Percentiles rank a stretch among this genome's conserved stretches.
phyloP scores from a whole-genome alignment of 768 basidiomycete genomes.

The Naganishia kalamii region DNA sequence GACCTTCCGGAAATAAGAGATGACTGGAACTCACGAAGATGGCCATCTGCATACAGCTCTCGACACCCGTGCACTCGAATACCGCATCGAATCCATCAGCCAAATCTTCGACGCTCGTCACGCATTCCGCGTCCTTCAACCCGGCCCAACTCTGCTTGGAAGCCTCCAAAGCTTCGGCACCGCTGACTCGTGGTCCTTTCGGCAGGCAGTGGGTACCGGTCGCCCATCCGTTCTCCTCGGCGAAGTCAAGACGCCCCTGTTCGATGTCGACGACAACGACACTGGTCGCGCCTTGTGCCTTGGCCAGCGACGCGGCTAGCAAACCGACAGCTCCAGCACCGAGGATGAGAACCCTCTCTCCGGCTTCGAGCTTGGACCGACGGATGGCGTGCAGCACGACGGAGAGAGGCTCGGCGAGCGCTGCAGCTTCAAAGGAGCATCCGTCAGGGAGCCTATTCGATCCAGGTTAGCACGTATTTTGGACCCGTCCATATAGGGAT shows the following conservation, averaged over 20 bases:
- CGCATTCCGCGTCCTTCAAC: conserved; percentile 52
- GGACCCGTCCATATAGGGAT: not conserved
- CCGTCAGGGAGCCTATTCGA: conserved; percentile 7
- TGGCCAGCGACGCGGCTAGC: conserved; percentile 74
- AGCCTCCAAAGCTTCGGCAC: conserved; percentile 36
- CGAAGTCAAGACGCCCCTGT: conserved; percentile 69
- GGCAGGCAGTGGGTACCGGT: conserved; percentile 65
- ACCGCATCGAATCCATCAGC: conserved; percentile 81
- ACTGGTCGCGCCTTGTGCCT: conserved; percentile 59
- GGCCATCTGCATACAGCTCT: conserved; percentile 83
- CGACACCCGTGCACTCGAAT: conserved; percentile 92
- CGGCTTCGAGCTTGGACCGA: conserved; percentile 49
- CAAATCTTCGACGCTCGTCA: conserved; percentile 57
- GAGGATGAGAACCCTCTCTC: conserved; percentile 74
- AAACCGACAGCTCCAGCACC: conserved; percentile 92
- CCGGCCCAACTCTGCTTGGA: conserved; percentile 41
- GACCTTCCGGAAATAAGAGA: conserved; percentile 16
- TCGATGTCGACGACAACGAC: conserved; percentile 84
- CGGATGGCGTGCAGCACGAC: conserved; percentile 67
- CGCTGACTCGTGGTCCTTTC: conserved; percentile 41
- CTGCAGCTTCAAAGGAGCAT: conserved; percentile 50
- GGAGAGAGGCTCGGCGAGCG: conserved; percentile 88
- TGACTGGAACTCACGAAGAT: conserved; percentile 61
- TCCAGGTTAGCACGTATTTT: not conserved
- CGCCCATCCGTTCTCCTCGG: conserved; percentile 67